Evolutionary conservation across 768 basidiomycete species (phyloP).

Genomic region (Pleurotus pulmonarius): DNA sequence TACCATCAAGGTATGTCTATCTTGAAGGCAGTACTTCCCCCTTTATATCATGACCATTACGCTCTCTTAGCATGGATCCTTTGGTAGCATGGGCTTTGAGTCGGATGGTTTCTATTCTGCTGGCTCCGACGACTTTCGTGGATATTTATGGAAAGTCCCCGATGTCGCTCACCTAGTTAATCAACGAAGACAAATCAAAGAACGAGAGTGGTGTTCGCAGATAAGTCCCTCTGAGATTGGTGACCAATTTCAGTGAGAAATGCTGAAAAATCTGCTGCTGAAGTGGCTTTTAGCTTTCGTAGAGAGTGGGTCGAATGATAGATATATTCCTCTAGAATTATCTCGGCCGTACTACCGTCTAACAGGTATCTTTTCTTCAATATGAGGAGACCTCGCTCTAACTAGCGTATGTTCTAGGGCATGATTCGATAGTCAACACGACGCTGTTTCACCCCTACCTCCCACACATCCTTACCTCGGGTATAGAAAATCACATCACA

Average conservation of each 20-base stretch:
- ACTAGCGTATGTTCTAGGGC: constrained; percentile 36
- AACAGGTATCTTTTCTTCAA: constrained; percentile 37
- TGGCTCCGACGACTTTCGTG: constrained; percentile 84
- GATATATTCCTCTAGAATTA: constrained; percentile 60
- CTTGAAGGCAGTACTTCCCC: neutral
- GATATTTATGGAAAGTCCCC: constrained; percentile 78
- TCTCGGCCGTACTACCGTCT: constrained; percentile 58
- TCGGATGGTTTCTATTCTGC: constrained; percentile 59
- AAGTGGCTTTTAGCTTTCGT: constrained; percentile 40
- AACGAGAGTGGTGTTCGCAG: constrained; percentile 41
- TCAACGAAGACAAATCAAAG: constrained; percentile 40
- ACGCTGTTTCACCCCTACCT: constrained; percentile 69
- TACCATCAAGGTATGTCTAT: constrained; percentile 66
- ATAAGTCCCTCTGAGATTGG: constrained; percentile 33
- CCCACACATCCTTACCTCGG: constrained; percentile 64
- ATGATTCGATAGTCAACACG: constrained; percentile 76
- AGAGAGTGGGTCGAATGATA: constrained; percentile 29
- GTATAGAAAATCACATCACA: constrained; percentile 67
- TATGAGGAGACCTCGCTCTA: neutral
- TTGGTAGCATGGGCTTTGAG: constrained; percentile 56
- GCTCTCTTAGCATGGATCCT: constrained; percentile 61
- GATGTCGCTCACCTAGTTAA: constrained; percentile 36
- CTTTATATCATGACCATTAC: neutral
- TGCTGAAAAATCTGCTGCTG: constrained; percentile 6
- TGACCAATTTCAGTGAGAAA: constrained; percentile 17